These are phyloP conservation scores for Tolypocladium ovalisporum DNA, from an alignment of 2,329 filamentous ascomycete genomes.

Conservation along the genomic window DNA sequence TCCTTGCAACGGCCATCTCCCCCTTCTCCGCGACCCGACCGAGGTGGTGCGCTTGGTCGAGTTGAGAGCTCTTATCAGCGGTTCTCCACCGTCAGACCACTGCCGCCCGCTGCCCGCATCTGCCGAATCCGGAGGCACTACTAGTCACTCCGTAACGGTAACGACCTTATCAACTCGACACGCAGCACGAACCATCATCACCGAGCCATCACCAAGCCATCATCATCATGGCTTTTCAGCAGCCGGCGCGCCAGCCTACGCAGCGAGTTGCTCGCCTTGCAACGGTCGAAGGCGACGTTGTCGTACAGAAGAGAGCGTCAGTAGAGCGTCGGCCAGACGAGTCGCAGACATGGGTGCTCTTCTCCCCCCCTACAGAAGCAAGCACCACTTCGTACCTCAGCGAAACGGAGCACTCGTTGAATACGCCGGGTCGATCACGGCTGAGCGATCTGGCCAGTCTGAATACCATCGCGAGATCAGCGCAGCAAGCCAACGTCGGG, in stretches of 20 bases:
- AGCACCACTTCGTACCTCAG: constrained; percentile 58
- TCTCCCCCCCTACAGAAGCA: constrained; percentile 61
- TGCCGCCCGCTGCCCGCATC: no score
- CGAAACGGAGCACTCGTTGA: constrained; percentile 53
- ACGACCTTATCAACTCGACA: constrained; percentile 1
- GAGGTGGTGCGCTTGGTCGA: background rate
- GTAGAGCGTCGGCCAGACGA: constrained; percentile 43
- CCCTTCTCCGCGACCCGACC: background rate
- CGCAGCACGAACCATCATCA: background rate
- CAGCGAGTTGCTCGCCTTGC: constrained; percentile 35
- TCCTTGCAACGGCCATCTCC: background rate
- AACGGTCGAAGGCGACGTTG: constrained; percentile 25
- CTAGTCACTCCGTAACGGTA: no score
- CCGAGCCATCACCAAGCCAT: background rate
- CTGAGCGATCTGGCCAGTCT: constrained; percentile 75
- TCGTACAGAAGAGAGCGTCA: constrained; percentile 10
- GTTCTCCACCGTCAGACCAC: background rate
- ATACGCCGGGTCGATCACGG: constrained; percentile 58
- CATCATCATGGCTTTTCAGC: constrained; percentile 48
- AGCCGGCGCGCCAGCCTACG: constrained; percentile 41
- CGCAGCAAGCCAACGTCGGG: constrained; percentile 32
- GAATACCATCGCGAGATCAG: constrained; percentile 55
- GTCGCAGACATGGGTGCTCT: constrained; percentile 92
- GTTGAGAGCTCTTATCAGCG: background rate
- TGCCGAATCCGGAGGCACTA: background rate